Base-by-base conservation (phyloP, 768 basidiomycete genomes). In the Boletus vermiculosoides region DNA sequence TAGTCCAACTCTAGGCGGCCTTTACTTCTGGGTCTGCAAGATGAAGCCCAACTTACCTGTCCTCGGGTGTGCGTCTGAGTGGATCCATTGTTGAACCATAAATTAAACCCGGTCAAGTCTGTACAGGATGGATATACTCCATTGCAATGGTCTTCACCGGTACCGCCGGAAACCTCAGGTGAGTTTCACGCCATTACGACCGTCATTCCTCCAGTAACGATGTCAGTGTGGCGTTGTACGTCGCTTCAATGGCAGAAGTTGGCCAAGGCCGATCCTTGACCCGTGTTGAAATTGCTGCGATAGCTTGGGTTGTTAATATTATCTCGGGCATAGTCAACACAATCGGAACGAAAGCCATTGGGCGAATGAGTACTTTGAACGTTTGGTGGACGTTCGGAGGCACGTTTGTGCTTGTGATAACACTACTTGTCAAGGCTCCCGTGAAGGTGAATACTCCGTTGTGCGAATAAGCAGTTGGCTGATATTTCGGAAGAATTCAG, bases 21-120 rank as follows among this genome's bases (percentile, higher is more conserved):
- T 84, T 48, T 85, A 84, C 66, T 85, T 84, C 64, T 84, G 83
- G 83, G 82, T 83, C 12, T 83, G 81, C 70, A 80, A 77, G 63
- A 80, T 84, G 80, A 82, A 83, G 61, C 80, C 82, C 0, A 75
- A 82, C 46, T 57, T 72, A 15, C 83, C 82, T 2, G 69, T 82
- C 18, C 73, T 84, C 5, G 83, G 82, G 20, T 84, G 80, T 80
- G 64, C 68, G 79, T 67, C 20, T 16, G 13, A 25, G 39, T 22
- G 8, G 18, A 45, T 41, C 49, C 34, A 22, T 33, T 58, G 12
- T 34, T 15, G 11, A 30, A 23, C 53, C 22, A 1, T 11, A 7
- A 8, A 25, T 46, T 61, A 15, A 61, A n/a, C n/a, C 22, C 16
- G 11, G 9, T 22, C 12, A 23, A 75, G 74, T 73, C 46, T 76